Evolutionary conservation across 768 basidiomycete species (phyloP), one percentile per base, ranked within the genome.

Genomic region (Exsudoporus frostii): DNA sequence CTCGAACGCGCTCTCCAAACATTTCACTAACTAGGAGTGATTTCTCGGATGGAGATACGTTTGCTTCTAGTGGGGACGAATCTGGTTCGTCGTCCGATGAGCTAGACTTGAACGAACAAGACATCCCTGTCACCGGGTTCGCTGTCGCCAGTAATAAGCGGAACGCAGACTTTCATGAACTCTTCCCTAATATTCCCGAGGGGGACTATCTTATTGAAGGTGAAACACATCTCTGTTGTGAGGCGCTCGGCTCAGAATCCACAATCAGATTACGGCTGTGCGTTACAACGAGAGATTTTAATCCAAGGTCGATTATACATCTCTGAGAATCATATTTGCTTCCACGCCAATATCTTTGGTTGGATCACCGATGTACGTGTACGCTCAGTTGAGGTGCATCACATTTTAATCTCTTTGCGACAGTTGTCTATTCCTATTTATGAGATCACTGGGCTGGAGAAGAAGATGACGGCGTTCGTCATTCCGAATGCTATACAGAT

Each of bases 201-300:
- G 95, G 92, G 9, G 97, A 98, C 71, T 98, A 98, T 74, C 80
- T 98, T 43, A 98, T 99, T 64, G 96, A 98, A 71, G 96, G 96
- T 95, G 66, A 61, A 81, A 72, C 34, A 38, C 25, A 41, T 58
- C 52, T 19, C 5, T 50, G 10, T 11, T n/a, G 27, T 42, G 45
- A 49, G n/a, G 11, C 5, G 32, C 27, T 45, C 34, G 27, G 51
- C 46, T 50, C 32, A 52, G 51, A 48, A 20, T 40, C 17, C 15
- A 2, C 42, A 52, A 29, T 9, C 56, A 98, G 97, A 99, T 71
- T 99, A 98, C 61, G 97, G 97, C 7, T 99, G 97, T 65, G 97
- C 97, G 0, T 72, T 98, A 13, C 94, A 98, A 71, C 83, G 94
- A 38, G 97, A 98, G 69, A 98, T 98, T 60, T 77, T 98, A 29